A percentile compares a stretch with the other conserved stretches of the same genome.
Conservation (phyloP, 345 rosid genomes). For the Cardamine resedifolia region DNA sequence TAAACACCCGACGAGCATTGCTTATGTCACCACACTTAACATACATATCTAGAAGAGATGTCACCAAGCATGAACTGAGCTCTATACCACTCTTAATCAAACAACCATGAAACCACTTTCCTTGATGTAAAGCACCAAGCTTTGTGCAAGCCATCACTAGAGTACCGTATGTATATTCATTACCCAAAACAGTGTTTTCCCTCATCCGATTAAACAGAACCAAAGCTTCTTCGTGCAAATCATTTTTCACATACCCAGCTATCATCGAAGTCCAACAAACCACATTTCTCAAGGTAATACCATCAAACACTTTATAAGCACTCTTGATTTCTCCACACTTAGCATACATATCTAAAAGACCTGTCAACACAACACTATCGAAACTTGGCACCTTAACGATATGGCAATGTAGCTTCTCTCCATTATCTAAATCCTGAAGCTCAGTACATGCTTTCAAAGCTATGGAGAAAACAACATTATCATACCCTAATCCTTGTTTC, state of each 20-base stretch:
- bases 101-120: conserved; percentile 74
- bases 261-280: conserved; percentile 92
- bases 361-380: conserved; percentile 61
- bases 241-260: conserved; percentile 73
- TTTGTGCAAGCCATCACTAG: conserved; percentile 67
- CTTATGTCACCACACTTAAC: conserved; percentile 63
- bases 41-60: conserved; percentile 74
- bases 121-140: conserved; percentile 70
- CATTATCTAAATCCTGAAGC: conserved; percentile 48
- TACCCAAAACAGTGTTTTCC: conserved; percentile 44
- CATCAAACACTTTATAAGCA: conserved; percentile 53
- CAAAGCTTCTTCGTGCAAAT: conserved; percentile 51
- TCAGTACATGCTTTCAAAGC: conserved; percentile 74
- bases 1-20: conserved; percentile 59
- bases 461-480: conserved; percentile 56
- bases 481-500: conserved; percentile 34
- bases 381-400: conserved; percentile 53
- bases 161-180: conserved; percentile 65
- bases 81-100: conserved; percentile 63
- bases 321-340: conserved; percentile 54
- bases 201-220: conserved; percentile 71
- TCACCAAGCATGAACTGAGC: conserved; percentile 56
- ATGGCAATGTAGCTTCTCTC: conserved; percentile 63
- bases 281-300: conserved; percentile 46
- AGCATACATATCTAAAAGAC: conserved; percentile 82